A percentile compares a stretch with the other conserved stretches of the same genome.
These are phyloP conservation scores for Paraphoma chrysanthemicola DNA, from an alignment of 2,329 filamentous ascomycete genomes.

Conservation along the genomic window DNA sequence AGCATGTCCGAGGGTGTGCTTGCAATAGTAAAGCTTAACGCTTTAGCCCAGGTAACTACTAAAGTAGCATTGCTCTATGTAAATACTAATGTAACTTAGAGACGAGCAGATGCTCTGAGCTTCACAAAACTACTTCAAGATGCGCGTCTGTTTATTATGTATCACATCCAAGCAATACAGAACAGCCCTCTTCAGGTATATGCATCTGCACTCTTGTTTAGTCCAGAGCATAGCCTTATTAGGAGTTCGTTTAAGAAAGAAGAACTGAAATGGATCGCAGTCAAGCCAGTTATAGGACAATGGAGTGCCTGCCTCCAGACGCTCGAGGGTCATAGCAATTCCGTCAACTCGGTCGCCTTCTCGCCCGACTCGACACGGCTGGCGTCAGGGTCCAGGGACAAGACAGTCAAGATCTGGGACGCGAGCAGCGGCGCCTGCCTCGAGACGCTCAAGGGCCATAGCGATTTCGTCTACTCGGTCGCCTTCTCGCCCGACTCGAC, in stretches of 20 bases:
- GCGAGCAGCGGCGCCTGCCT: too few relatives aligned
- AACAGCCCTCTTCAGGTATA: conserved; percentile 31
- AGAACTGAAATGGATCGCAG: conserved; percentile 18
- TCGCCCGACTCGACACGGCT: too few relatives aligned
- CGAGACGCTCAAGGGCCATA: too few relatives aligned
- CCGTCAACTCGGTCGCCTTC: too few relatives aligned
- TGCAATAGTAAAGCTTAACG: conserved; percentile 8
- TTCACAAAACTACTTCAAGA: conserved; percentile 16
- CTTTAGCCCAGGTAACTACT: conserved; percentile 2
- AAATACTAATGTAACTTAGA: conserved; percentile 2
- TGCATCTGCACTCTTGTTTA: conserved; percentile 29
- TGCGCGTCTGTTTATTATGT: conserved; percentile 28
- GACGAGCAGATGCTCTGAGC: background rate
- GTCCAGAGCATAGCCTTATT: conserved; percentile 20
- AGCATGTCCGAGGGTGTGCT: conserved; percentile 7
- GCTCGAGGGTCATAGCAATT: too few relatives aligned
- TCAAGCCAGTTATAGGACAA: conserved; percentile 12
- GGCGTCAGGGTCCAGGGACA: too few relatives aligned
- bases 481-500: too few relatives aligned
- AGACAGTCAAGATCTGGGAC: too few relatives aligned
- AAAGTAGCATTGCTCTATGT: background rate
- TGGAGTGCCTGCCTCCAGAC: conserved; percentile 18
- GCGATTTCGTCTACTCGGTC: conserved; percentile 10
- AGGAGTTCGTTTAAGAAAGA: conserved; percentile 19
- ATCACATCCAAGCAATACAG: conserved; percentile 25